These are phyloP conservation scores for Mycena kentingensis DNA, from an alignment of 768 basidiomycete genomes.

Conservation along the genomic window DNA sequence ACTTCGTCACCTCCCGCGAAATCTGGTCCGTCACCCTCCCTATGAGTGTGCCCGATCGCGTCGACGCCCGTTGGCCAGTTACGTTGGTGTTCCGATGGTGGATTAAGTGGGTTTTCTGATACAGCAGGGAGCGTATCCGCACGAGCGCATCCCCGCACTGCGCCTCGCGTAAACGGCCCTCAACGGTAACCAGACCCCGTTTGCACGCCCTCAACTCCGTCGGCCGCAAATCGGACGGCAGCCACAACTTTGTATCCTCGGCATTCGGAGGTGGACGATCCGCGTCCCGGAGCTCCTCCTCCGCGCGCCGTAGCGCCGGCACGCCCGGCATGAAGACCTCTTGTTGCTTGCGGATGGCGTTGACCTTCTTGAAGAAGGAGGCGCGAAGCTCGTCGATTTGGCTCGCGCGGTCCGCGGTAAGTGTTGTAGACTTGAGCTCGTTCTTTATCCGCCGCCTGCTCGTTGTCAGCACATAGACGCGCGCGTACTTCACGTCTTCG, in stretches of 20 bases:
- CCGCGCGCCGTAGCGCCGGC: not conserved
- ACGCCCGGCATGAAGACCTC: not conserved
- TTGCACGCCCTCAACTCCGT: not conserved
- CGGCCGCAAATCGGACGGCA: not conserved
- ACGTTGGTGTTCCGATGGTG: not conserved
- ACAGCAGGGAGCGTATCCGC: not conserved
- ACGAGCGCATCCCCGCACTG: not conserved
- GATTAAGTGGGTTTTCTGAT: not conserved
- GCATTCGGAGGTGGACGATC: not conserved
- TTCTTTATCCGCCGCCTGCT: not conserved
- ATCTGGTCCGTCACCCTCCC: not conserved
- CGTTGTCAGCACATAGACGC: not conserved
- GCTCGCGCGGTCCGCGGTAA: not conserved
- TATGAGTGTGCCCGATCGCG: not conserved
- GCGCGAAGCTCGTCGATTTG: not conserved
- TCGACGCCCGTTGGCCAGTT: not conserved
- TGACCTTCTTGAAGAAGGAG: not conserved
- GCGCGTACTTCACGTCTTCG: not conserved
- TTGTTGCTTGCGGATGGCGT: not conserved
- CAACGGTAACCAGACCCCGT: not conserved
- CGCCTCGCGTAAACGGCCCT: not conserved
- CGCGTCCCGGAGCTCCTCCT: not conserved
- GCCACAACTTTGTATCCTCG: not conserved
- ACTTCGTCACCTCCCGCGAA: not conserved
- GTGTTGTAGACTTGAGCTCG: not conserved